Conservation (phyloP, 169 alveolate species). For the Eimeria necatrix region DNA sequence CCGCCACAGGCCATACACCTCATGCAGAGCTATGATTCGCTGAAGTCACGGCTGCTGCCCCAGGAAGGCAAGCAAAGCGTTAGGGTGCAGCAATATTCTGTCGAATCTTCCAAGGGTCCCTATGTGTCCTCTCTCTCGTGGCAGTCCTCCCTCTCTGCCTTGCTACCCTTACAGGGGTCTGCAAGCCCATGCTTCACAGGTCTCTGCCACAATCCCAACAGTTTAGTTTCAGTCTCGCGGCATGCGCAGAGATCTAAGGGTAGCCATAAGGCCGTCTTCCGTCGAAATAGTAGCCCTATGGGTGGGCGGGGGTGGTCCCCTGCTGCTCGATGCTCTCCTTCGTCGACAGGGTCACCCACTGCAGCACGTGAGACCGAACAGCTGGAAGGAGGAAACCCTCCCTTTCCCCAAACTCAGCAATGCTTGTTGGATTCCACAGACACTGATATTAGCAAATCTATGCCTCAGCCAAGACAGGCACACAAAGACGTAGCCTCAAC, state of each 20-base stretch:
- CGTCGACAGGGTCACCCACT: background rate
- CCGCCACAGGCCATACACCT: slow-evolving; percentile 64
- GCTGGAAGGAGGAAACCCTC: background rate
- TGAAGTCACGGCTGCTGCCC: slow-evolving; percentile 22
- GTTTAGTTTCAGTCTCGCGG: background rate
- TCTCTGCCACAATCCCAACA: background rate
- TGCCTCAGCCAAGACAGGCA: background rate
- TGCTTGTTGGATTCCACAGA: background rate
- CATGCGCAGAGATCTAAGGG: background rate
- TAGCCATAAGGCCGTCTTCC: background rate
- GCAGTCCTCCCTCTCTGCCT: background rate
- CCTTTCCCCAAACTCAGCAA: background rate
- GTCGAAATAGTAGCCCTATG: background rate
- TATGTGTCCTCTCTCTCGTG: background rate
- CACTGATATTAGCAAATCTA: no score
- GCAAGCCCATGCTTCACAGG: background rate
- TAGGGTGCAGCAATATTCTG: no score
- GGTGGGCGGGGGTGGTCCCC: background rate
- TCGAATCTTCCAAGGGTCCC: background rate
- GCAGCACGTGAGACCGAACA: background rate
- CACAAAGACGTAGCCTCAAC: background rate
- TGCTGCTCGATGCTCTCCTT: background rate
- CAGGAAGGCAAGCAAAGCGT: background rate
- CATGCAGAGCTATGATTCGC: slow-evolving; percentile 47
- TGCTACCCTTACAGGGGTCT: background rate